Evolutionary conservation across 116 monocot species (phyloP).

Genomic region (Posidonia oceanica): DNA sequence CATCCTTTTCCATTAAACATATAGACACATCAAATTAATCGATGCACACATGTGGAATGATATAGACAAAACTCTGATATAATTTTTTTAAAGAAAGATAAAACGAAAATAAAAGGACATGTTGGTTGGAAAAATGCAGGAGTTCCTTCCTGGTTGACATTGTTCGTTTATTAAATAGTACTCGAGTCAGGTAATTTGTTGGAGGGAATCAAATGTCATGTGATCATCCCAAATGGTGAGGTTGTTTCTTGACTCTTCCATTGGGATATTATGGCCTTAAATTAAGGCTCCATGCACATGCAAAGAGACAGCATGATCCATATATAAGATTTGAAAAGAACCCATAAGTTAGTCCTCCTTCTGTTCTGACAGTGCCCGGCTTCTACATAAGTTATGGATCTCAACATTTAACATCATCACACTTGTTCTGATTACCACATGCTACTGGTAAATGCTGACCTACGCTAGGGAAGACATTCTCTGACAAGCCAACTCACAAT

Average conservation of each 20-base stretch:
- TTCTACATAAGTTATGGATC: too few species aligned
- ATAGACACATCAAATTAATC: too few species aligned
- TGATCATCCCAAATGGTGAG: background rate
- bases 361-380: too few species aligned
- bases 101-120: background rate
- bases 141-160: too few species aligned
- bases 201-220: constrained; percentile 8
- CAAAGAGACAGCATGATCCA: constrained; percentile 1
- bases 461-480: background rate
- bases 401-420: too few species aligned
- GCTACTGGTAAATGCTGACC: background rate
- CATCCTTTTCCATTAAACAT: too few species aligned
- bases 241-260: constrained; percentile 8
- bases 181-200: background rate
- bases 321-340: too few species aligned
- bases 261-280: background rate
- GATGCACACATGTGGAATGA: too few species aligned
- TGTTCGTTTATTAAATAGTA: background rate
- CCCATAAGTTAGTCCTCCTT: too few species aligned
- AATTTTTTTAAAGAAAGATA: too few species aligned
- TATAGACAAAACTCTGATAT: too few species aligned
- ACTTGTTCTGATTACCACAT: background rate
- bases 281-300: background rate
- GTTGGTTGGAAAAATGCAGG: background rate
- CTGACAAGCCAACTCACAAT: background rate